Conservation (phyloP, 805 yeast genomes). For the Cyberlindnera maritima region DNA sequence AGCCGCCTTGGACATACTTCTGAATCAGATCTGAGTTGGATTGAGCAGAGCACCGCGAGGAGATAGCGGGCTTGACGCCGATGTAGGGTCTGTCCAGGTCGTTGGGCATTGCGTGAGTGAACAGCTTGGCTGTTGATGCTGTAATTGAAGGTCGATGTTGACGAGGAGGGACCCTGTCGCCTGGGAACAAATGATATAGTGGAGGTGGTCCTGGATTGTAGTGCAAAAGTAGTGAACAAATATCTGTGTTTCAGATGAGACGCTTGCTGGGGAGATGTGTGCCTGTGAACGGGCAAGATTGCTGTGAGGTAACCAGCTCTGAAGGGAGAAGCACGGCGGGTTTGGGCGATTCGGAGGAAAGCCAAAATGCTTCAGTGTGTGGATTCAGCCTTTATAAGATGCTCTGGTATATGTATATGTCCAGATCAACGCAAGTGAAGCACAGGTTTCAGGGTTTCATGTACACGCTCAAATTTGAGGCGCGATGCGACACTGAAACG, state of each 20-base stretch:
- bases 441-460: constrained; percentile 1
- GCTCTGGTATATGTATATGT: too few species aligned
- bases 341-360: too few species aligned
- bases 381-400: too few species aligned
- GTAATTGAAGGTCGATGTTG: not conserved
- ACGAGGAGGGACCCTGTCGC: not conserved
- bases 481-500: constrained; percentile 8
- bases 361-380: too few species aligned
- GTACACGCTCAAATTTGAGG: constrained; percentile 5
- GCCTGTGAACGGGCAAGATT: not conserved
- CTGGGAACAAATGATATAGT: too few species aligned
- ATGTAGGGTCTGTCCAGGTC: constrained; percentile 27
- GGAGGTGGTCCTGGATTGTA: too few species aligned
- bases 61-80: constrained; percentile 46
- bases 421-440: constrained; percentile 4
- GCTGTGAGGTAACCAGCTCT: not conserved
- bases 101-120: constrained; percentile 5
- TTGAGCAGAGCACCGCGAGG: constrained; percentile 30
- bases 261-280: not conserved
- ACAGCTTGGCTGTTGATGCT: not conserved
- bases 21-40: constrained; percentile 30
- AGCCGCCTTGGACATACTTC: constrained; percentile 36
- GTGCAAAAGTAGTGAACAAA: too few species aligned
- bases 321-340: not conserved
- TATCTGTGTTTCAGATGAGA: too few species aligned